Conservation (phyloP, 225 moss, liverwort and hornwort genomes). For the Takakia lepidozioides region DNA sequence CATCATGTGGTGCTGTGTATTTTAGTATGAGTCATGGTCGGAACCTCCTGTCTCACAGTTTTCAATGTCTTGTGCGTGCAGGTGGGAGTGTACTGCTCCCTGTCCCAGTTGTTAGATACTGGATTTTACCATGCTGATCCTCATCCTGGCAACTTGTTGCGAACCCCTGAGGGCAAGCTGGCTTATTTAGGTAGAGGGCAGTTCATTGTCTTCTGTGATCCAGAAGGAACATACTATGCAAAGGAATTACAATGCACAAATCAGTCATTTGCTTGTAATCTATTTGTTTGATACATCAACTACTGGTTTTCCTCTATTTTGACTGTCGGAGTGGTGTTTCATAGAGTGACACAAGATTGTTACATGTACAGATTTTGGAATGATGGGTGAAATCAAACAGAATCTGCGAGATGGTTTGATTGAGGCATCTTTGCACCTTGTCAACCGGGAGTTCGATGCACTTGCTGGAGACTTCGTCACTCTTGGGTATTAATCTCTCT, state of each 20-base stretch:
- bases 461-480: conserved; percentile 94
- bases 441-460: conserved; percentile 84
- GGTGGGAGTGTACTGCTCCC: conserved; percentile 93
- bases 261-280: no score
- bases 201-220: no score
- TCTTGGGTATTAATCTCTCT: conserved; percentile 60
- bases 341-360: no score
- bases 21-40: no score
- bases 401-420: conserved; percentile 76
- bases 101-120: conserved; percentile 76
- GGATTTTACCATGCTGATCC: conserved; percentile 99
- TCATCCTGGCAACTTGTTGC: conserved; percentile 87
- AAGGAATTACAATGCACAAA: no score
- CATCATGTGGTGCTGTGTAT: no score
- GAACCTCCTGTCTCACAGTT: no score
- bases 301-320: no score
- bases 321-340: no score
- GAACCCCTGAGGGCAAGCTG: conserved; percentile 92
- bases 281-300: no score
- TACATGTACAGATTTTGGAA: conserved; percentile 84
- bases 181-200: conserved; percentile 69
- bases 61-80: conserved; percentile 10
- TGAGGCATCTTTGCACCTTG: conserved; percentile 91
- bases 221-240: no score
- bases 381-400: conserved; percentile 98